Conservation (phyloP, 768 basidiomycete genomes). For the Trichaptum fuscoviolaceum region DNA sequence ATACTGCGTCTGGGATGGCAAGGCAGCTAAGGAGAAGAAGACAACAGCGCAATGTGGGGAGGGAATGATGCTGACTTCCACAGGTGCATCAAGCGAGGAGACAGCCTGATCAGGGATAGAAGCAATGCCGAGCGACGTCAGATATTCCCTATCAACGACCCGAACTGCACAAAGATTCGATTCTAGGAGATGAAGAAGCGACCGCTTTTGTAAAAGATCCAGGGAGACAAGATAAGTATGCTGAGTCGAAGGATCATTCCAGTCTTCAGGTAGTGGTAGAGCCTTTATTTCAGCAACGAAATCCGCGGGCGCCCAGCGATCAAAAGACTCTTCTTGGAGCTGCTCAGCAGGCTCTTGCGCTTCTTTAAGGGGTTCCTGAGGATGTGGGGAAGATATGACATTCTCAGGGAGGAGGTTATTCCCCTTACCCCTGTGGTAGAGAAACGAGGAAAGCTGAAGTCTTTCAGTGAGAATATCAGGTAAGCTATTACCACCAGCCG, state of each 20-base stretch:
- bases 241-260: slow-evolving; percentile 25
- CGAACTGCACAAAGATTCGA: slow-evolving; percentile 41
- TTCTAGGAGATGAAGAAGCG: slow-evolving; percentile 47
- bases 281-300: slow-evolving; percentile 27
- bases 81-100: slow-evolving; percentile 18
- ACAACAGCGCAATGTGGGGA: slow-evolving; percentile 58
- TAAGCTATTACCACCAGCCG: not conserved
- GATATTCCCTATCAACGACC: slow-evolving; percentile 58
- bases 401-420: not conserved
- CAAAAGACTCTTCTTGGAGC: slow-evolving; percentile 24
- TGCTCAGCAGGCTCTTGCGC: not conserved
- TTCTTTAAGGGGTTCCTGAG: not conserved
- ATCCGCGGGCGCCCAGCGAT: slow-evolving; percentile 13
- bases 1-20: slow-evolving; percentile 45
- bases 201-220: slow-evolving; percentile 61
- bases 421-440: not conserved
- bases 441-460: not conserved
- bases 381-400: not conserved
- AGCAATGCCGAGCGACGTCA: slow-evolving; percentile 24
- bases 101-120: not conserved
- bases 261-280: slow-evolving; percentile 32
- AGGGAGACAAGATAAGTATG: slow-evolving; percentile 72
- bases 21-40: slow-evolving; percentile 37
- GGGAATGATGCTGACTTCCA: slow-evolving; percentile 51
- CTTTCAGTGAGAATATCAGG: not conserved